Evolutionary conservation across 345 rosid species (phyloP), one percentile per base, ranked within the genome.

Genomic region (Adansonia digitata): DNA sequence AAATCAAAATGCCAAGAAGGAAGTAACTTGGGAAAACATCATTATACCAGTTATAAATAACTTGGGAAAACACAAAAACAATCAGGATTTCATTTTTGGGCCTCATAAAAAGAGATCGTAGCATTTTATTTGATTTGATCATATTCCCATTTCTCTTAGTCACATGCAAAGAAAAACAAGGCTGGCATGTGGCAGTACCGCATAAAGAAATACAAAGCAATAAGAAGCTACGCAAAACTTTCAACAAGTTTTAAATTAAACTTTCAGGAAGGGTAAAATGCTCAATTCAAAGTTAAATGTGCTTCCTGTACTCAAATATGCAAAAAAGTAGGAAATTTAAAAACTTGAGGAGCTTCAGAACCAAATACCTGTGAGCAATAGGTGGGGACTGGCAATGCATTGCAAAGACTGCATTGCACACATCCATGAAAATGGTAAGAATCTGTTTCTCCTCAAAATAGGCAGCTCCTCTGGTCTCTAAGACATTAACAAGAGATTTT

Each of bases 351-450:
- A 68, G 45, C n/a, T 1, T 66, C 31, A 14, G 22, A 31, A 67
- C 53, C 8, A 24, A 27, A 24, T 62, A 96, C 99, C 99, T 85
- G 82, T 96, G 99, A 70, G 99, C 99, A 71, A 93, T 80, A 13
- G 97, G 95, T 18, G 97, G 98, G 45, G 92, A 84, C 67, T 88
- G 98, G 75, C 88, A 86, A 79, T 96, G 99, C 99, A 96, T 89
- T 2, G 97, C 98, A 81, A 85, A 96, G 61, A 96, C 97, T 17
- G 98, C 98, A 82, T 93, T 93, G 49, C 98, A 96, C 45, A 89
- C 88, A 82, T 96, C 97, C 84, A 94, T 90, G 75, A 93, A 90
- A 42, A 96, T 84, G 26, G 73, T 40, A 71, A 90, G 90, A 70
- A 81, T 88, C 84, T 93, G 97, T 80, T 90, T 90, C 85, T 96